Percentiles rank a stretch among this genome's conserved stretches.
phyloP scores from a whole-genome alignment of 352 stramenopile genomes.

The Pythium inflatum region DNA sequence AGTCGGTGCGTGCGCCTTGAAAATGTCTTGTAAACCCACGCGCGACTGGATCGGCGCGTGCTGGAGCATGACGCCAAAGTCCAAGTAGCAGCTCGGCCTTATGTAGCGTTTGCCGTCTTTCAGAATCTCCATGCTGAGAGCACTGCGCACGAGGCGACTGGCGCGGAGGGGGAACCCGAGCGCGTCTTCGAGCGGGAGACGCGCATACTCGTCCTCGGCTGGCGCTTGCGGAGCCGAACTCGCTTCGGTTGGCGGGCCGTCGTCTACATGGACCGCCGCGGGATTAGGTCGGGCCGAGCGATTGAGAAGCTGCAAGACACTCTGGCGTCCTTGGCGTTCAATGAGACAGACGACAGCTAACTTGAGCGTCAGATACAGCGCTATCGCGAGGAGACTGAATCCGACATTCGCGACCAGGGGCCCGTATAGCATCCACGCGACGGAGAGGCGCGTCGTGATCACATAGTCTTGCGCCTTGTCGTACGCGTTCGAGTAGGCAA shows the following conservation, averaged over 20 bases:
- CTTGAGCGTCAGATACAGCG: no score
- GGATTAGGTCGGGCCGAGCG: no score
- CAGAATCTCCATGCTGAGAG: slow-evolving; percentile 38
- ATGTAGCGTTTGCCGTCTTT: slow-evolving; percentile 33
- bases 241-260: background rate
- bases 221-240: background rate
- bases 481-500: slow-evolving; percentile 24
- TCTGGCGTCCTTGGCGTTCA: no score
- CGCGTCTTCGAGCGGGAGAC: slow-evolving; percentile 33
- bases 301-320: no score
- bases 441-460: background rate
- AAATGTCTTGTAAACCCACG: no score
- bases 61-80: slow-evolving; percentile 43
- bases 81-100: slow-evolving; percentile 40
- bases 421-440: slow-evolving; percentile 45
- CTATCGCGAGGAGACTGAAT: no score
- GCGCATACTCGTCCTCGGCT: slow-evolving; percentile 14
- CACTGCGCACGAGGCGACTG: slow-evolving; percentile 30
- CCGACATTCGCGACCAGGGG: no score
- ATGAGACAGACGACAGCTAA: no score
- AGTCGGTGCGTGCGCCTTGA: no score
- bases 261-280: no score
- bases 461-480: slow-evolving; percentile 38
- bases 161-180: slow-evolving; percentile 34
- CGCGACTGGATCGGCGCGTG: background rate